phyloP scores from a whole-genome alignment of 306 rosid species.

The Glycine latifolia region DNA sequence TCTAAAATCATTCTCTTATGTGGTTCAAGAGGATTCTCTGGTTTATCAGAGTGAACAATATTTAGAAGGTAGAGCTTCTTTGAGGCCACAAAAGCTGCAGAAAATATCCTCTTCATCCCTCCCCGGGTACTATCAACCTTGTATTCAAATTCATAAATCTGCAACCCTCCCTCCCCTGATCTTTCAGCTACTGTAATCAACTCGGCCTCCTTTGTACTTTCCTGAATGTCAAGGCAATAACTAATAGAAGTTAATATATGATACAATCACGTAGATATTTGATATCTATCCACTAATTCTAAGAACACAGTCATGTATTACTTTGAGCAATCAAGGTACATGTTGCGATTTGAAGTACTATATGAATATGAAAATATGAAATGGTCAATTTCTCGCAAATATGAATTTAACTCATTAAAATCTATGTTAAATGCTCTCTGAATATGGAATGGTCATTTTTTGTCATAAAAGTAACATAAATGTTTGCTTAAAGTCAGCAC shows the following conservation, averaged over 20 bases:
- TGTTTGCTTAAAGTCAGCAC: background rate
- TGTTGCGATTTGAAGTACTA: background rate
- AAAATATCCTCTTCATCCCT: conserved; percentile 83
- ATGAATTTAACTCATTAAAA: background rate
- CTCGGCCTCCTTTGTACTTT: conserved; percentile 85
- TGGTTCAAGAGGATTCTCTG: conserved; percentile 76
- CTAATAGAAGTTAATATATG: background rate
- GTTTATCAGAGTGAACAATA: conserved; percentile 79
- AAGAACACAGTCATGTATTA: conserved; percentile 8
- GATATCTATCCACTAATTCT: conserved; percentile 21
- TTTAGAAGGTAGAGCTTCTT: conserved; percentile 90
- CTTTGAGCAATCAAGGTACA: conserved; percentile 1
- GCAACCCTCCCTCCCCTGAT: conserved; percentile 68
- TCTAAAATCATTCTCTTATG: conserved; percentile 53
- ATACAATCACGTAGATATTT: conserved; percentile 3
- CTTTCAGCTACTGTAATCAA: conserved; percentile 74
- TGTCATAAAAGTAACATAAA: conserved; percentile 28
- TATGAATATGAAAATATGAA: background rate
- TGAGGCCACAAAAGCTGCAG: conserved; percentile 91
- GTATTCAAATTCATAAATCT: conserved; percentile 86
- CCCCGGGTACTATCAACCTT: conserved; percentile 82
- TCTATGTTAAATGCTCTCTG: background rate
- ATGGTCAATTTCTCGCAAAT: background rate
- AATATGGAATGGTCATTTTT: background rate
- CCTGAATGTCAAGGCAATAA: conserved; percentile 56